Conservation (phyloP, 1,284 basidiomycete species). For the Schizopora paradoxa region DNA sequence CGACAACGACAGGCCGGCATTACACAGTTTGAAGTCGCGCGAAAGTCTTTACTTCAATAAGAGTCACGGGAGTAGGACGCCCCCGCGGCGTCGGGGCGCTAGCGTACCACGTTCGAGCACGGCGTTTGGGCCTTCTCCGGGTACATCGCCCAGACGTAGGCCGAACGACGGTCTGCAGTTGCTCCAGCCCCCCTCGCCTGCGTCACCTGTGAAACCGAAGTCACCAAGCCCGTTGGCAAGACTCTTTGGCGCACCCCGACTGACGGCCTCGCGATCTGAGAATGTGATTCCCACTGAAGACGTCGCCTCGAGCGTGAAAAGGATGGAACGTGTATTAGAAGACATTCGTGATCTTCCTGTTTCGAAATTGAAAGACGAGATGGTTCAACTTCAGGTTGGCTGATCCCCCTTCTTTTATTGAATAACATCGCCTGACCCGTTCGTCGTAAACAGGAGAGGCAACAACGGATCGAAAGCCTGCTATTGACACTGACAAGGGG, state of each 20-base stretch:
- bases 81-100: conserved; percentile 6
- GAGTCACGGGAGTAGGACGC: conserved; percentile 1
- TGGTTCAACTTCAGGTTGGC: conserved; percentile 72
- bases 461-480: conserved; percentile 71
- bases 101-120: conserved; percentile 8
- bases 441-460: conserved; percentile 51
- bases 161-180: conserved; percentile 3
- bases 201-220: conserved; percentile 26
- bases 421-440: conserved; percentile 3
- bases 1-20: conserved; percentile 34
- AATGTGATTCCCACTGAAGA: conserved; percentile 29
- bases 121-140: conserved; percentile 1
- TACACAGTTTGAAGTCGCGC: conserved; percentile 38
- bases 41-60: conserved; percentile 33
- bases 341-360: conserved; percentile 59
- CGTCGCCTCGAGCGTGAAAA: conserved; percentile 36
- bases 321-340: conserved; percentile 56
- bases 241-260: conserved; percentile 35
- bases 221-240: conserved; percentile 48
- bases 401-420: not conserved
- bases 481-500: conserved; percentile 44
- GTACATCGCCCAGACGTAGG: conserved; percentile 7
- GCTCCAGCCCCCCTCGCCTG: conserved; percentile 14
- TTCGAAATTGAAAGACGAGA: conserved; percentile 62
- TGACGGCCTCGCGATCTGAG: conserved; percentile 19